Evolutionary conservation across 1,139 yeast species (phyloP), one percentile per base, ranked within the genome.

Genomic region (Saccharomycopsis crataegensis): DNA sequence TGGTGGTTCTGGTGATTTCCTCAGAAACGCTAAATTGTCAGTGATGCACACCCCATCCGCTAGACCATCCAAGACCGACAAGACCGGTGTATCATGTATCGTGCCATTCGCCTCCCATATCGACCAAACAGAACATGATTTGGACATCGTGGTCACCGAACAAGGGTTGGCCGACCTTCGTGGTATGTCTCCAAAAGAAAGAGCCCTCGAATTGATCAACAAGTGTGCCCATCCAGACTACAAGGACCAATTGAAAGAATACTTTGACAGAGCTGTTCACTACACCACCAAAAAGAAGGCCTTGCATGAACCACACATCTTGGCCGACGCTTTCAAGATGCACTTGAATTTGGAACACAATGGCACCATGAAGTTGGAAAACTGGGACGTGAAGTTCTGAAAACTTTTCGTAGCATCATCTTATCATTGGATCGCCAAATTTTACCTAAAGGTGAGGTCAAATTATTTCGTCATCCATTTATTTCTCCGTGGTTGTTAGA

Each of bases 21-120:
- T 93, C 68, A 83, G 99, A 76, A 93, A 93, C 69, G 93, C 99
- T 52, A 93, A 93, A 74, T 76, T 91, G 59, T 91, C 98, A 32
- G 85, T 93, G 66, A 93, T 93, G 99, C 99, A 93, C 71, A 89
- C 97, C 1, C 98, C 98, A 57, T 85, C 96, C 28, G 93, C 96
- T 41, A 86, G 99, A 76, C 90, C 96, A 56, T 76, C 96, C 49
- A 93, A 93, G 79, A 80, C 80, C 46, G 99, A 93, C 67, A 90
- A 93, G 59, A 84, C 93, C 47, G 99, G 99, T 73, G 82, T 93
- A 58, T 87, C 96, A 5, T 87, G 96, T 75, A 81, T 93, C 65
- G 98, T 93, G 54, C 99, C 99, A 64, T 85, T 93, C 75, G 94
- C 91, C 9, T 79, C 97, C 14, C 99, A 93, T 67, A 79, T 93